These are phyloP conservation scores for Suaeda aralocaspica DNA, from an alignment of 148 eudicot genomes.

Conservation along the genomic window DNA sequence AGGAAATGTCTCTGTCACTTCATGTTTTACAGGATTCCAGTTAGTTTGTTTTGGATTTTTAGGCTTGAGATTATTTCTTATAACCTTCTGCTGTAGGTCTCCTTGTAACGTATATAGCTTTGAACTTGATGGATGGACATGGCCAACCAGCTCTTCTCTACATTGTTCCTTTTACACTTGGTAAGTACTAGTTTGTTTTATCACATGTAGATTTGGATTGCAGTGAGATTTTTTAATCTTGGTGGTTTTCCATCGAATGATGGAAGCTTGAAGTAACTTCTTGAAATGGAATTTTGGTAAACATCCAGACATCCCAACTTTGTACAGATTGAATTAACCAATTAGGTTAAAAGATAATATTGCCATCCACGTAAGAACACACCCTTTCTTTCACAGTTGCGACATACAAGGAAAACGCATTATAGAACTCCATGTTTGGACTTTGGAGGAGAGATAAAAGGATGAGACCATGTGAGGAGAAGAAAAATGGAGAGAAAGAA, in stretches of 20 bases:
- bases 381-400: no score
- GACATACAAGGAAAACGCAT: no score
- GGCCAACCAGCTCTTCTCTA: slow-evolving; percentile 99
- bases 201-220: not conserved
- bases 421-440: no score
- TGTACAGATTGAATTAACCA: no score
- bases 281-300: no score
- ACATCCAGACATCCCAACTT: no score
- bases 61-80: not conserved
- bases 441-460: no score
- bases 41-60: not conserved
- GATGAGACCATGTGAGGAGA: no score
- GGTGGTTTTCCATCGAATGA: not conserved
- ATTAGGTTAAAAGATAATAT: no score
- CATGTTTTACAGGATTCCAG: not conserved
- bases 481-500: no score
- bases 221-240: not conserved
- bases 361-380: no score
- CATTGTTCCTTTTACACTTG: slow-evolving; percentile 94
- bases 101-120: slow-evolving; percentile 82
- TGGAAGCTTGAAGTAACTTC: no score
- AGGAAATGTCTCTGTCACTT: not conserved
- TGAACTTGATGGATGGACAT: slow-evolving; percentile 99
- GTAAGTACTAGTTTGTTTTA: slow-evolving; percentile 31
- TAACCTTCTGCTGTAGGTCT: slow-evolving; percentile 54